Conservation (phyloP, 768 basidiomycete species). For the Lentinula lateritia region DNA sequence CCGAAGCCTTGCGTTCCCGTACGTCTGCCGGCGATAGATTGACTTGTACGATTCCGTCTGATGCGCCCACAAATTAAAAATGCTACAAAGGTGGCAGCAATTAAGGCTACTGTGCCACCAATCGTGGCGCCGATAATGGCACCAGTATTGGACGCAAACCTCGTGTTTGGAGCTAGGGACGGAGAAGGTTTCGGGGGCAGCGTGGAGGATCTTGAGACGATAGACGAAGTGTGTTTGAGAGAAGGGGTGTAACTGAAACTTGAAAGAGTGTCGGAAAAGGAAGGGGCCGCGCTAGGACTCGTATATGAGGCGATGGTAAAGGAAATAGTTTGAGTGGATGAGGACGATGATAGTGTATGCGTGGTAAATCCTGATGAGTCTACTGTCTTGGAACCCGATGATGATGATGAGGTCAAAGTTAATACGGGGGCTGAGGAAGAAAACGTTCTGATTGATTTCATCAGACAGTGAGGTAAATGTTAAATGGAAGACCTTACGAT, state of each 20-base stretch:
- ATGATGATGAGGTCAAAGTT: neutral
- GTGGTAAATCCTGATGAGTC: neutral
- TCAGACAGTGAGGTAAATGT: neutral
- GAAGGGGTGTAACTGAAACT: neutral
- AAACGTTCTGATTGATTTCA: neutral
- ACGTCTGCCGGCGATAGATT: neutral
- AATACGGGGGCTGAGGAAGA: neutral
- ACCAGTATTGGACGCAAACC: neutral
- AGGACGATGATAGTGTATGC: neutral
- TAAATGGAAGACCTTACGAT: neutral
- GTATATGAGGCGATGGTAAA: neutral
- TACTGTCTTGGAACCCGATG: neutral
- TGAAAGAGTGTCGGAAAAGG: neutral
- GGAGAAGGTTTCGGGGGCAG: neutral
- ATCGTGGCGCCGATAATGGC: conserved; percentile 3
- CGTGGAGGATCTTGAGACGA: neutral
- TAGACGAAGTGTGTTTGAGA: neutral
- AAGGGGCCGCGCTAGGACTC: neutral
- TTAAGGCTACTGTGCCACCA: neutral
- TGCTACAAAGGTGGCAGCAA: neutral
- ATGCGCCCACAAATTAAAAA: neutral
- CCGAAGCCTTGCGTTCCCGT: neutral
- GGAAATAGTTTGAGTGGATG: neutral
- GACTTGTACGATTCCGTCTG: neutral
- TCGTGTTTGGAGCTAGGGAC: neutral